Conservation (phyloP, 2,329 filamentous ascomycete species). For the Acrocalymma vagum region DNA sequence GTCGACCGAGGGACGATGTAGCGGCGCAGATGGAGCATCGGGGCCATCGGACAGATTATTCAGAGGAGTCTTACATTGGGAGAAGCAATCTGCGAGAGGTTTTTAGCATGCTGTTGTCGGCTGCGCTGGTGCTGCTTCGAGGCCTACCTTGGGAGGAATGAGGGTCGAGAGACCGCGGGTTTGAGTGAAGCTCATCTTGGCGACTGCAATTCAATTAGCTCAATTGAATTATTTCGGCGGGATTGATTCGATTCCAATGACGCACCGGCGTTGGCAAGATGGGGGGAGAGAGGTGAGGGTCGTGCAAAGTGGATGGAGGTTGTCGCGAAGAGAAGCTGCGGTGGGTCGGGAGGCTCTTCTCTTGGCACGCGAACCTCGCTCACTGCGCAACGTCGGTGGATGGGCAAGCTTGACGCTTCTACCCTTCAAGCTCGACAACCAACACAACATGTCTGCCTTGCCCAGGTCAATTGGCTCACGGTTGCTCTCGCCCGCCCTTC, state of each 20-base stretch:
- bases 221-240: slow-evolving; percentile 33
- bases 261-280: slow-evolving; percentile 47
- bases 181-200: slow-evolving; percentile 90
- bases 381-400: slow-evolving; percentile 28
- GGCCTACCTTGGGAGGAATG: slow-evolving; percentile 94
- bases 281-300: slow-evolving; percentile 43
- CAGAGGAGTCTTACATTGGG: slow-evolving; percentile 73
- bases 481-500: slow-evolving; percentile 46
- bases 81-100: slow-evolving; percentile 73
- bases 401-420: slow-evolving; percentile 13
- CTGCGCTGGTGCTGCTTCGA: slow-evolving; percentile 16
- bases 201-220: slow-evolving; percentile 49
- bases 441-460: slow-evolving; percentile 49
- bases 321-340: slow-evolving; percentile 40
- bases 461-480: slow-evolving; percentile 51
- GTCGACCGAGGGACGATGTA: slow-evolving; percentile 15
- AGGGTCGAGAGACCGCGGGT: slow-evolving; percentile 96
- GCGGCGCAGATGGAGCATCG: slow-evolving; percentile 17
- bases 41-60: slow-evolving; percentile 13
- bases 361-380: slow-evolving; percentile 29
- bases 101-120: slow-evolving; percentile 46
- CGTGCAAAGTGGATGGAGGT: slow-evolving; percentile 36
- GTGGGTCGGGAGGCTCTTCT: slow-evolving; percentile 33
- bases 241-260: slow-evolving; percentile 14
- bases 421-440: slow-evolving; percentile 22